phyloP scores from a whole-genome alignment of 495 filamentous ascomycete genomes.

The Acidiella bohemica region DNA sequence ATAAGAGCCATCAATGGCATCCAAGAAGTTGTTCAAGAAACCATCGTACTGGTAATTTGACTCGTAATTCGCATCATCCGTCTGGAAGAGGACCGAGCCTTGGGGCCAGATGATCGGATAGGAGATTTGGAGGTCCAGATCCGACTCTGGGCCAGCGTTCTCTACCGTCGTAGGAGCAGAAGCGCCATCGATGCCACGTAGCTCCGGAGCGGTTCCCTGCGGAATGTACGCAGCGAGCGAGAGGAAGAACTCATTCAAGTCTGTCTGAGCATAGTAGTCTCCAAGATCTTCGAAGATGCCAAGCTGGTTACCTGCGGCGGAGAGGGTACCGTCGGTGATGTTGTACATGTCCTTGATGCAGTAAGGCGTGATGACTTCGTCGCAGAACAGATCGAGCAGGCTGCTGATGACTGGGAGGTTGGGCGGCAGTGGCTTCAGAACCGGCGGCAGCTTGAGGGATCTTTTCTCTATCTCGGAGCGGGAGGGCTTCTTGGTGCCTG shows the following conservation, averaged over 20 bases:
- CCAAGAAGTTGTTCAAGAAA: conserved; percentile 35
- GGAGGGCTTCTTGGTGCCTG: neutral
- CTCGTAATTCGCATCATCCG: conserved; percentile 23
- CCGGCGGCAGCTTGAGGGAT: neutral
- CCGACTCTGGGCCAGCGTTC: conserved; percentile 18
- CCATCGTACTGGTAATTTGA: conserved; percentile 5
- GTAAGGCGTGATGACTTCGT: conserved; percentile 9
- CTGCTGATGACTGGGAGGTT: neutral
- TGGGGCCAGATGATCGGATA: conserved; percentile 32
- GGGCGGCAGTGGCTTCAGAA: neutral
- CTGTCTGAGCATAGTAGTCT: conserved; percentile 12
- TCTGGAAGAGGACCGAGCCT: conserved; percentile 29
- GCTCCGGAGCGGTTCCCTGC: conserved; percentile 10
- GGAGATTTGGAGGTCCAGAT: conserved; percentile 29
- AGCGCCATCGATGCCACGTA: conserved; percentile 17
- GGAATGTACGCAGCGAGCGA: conserved; percentile 12
- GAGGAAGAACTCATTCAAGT: conserved; percentile 17
- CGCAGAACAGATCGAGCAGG: conserved; percentile 1
- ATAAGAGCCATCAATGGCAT: conserved; percentile 31
- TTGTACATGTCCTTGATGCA: conserved; percentile 18
- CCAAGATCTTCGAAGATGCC: conserved; percentile 17
- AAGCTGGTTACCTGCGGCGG: conserved; percentile 7
- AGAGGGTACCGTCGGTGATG: conserved; percentile 6
- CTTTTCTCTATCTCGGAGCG: conserved; percentile 1
- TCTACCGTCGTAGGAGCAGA: conserved; percentile 1